A percentile compares a stretch with the other conserved stretches of the same genome.
These are phyloP conservation scores for Nigrospora oryzae DNA, from an alignment of 2,329 filamentous ascomycete genomes.

Conservation along the genomic window DNA sequence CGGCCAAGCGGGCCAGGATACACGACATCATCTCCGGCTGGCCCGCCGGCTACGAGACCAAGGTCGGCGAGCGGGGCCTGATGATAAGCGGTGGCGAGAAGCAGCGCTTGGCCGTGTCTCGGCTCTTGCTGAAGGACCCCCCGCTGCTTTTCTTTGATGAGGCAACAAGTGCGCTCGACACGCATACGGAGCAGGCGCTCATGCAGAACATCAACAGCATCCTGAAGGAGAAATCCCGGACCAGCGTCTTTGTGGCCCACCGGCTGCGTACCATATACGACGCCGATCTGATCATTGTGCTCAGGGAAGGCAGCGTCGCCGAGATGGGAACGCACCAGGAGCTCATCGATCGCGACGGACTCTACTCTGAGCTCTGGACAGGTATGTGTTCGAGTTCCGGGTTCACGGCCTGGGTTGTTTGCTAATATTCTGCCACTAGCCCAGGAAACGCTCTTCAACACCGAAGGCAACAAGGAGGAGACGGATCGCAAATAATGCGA, in stretches of 20 bases:
- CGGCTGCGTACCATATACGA: slow-evolving; percentile 89
- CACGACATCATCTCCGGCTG: slow-evolving; percentile 74
- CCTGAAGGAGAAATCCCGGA: slow-evolving; percentile 76
- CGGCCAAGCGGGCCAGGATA: slow-evolving; percentile 75
- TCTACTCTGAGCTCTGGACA: slow-evolving; percentile 89
- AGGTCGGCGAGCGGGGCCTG: slow-evolving; percentile 87
- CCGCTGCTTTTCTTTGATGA: slow-evolving; percentile 91
- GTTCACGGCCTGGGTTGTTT: neutral
- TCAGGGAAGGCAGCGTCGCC: slow-evolving; percentile 75
- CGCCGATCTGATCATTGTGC: slow-evolving; percentile 84
- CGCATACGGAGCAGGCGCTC: slow-evolving; percentile 84
- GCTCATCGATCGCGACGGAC: slow-evolving; percentile 66
- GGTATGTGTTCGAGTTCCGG: slow-evolving; percentile 42
- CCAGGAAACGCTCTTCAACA: slow-evolving; percentile 46
- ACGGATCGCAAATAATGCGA: too few species aligned
- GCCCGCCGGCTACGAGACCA: slow-evolving; percentile 82
- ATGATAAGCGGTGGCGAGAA: slow-evolving; percentile 97
- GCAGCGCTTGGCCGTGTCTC: slow-evolving; percentile 76
- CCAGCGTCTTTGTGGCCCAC: slow-evolving; percentile 93
- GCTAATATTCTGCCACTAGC: slow-evolving; percentile 28
- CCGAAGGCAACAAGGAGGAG: slow-evolving; percentile 3
- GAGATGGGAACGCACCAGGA: slow-evolving; percentile 84
- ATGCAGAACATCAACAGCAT: slow-evolving; percentile 92
- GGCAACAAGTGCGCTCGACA: slow-evolving; percentile 86
- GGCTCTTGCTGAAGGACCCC: slow-evolving; percentile 81